These are phyloP conservation scores for Mallotus japonicus DNA, from an alignment of 441 rosid genomes.

Conservation along the genomic window DNA sequence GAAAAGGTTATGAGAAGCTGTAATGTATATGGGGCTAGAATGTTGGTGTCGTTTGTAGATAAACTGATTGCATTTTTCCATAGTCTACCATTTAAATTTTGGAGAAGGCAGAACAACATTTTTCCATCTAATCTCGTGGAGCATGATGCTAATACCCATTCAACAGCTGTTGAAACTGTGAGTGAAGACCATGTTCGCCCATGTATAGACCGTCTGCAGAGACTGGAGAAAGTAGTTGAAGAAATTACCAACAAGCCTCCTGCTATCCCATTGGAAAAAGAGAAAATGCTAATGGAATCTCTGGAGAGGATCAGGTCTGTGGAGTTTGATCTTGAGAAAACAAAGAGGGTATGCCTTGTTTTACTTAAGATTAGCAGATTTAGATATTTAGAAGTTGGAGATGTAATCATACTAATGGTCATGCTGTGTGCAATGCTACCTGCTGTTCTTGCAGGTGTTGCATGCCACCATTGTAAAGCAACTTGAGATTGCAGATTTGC, in stretches of 20 bases:
- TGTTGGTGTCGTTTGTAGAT: constrained; percentile 45
- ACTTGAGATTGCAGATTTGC: constrained; percentile 61
- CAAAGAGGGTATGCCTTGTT: constrained; percentile 60
- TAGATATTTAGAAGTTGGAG: constrained; percentile 9
- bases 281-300: constrained; percentile 72
- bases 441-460: constrained; percentile 50
- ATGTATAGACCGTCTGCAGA: constrained; percentile 73
- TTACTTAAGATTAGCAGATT: background rate
- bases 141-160: constrained; percentile 27
- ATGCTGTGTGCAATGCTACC: background rate
- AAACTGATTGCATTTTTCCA: constrained; percentile 51
- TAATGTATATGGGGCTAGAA: constrained; percentile 34
- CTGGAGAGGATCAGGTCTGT: constrained; percentile 83
- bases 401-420: constrained; percentile 3
- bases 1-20: constrained; percentile 46
- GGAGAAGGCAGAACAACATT: constrained; percentile 55
- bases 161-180: constrained; percentile 34
- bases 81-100: constrained; percentile 37
- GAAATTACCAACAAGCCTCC: constrained; percentile 68
- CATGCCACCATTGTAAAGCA: constrained; percentile 71
- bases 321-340: constrained; percentile 87
- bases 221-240: constrained; percentile 58
- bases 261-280: constrained; percentile 76
- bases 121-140: constrained; percentile 52
- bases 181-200: constrained; percentile 52